phyloP scores from a whole-genome alignment of 176 grass and related monocot species.

The Secale cereale region DNA sequence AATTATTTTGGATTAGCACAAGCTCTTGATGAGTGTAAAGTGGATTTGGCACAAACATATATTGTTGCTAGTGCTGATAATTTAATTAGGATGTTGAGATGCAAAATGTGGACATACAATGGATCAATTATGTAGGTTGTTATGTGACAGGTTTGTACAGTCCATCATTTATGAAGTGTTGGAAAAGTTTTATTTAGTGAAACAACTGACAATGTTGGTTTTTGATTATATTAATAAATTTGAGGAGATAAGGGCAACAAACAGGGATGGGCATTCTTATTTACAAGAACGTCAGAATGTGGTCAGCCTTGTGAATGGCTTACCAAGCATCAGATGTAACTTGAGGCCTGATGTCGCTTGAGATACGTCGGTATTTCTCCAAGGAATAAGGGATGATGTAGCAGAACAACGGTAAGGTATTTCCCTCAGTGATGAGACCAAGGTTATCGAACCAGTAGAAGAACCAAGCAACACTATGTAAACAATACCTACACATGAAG shows the following conservation, averaged over 20 bases:
- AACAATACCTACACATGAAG: too few relatives aligned
- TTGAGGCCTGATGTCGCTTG: too few relatives aligned
- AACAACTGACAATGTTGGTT: not conserved
- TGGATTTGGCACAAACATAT: not conserved
- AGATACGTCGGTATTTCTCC: too few relatives aligned
- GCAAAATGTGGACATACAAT: not conserved
- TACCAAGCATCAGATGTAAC: not conserved
- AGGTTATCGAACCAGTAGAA: too few relatives aligned
- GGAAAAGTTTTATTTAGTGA: not conserved
- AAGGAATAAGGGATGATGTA: too few relatives aligned
- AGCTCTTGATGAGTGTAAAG: not conserved
- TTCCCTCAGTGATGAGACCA: too few relatives aligned
- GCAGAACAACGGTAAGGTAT: too few relatives aligned
- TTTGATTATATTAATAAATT: not conserved
- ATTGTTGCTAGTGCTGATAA: not conserved
- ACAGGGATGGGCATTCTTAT: not conserved
- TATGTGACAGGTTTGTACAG: not conserved
- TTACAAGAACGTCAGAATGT: not conserved
- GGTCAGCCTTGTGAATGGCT: not conserved
- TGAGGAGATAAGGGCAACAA: not conserved
- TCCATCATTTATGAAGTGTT: not conserved
- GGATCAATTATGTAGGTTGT: not conserved
- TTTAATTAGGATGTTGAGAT: not conserved
- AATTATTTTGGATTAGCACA: not conserved
- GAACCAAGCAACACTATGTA: too few relatives aligned